phyloP scores from a whole-genome alignment of 2,329 filamentous ascomycete genomes.

The Aspergillus eucalypticola region DNA sequence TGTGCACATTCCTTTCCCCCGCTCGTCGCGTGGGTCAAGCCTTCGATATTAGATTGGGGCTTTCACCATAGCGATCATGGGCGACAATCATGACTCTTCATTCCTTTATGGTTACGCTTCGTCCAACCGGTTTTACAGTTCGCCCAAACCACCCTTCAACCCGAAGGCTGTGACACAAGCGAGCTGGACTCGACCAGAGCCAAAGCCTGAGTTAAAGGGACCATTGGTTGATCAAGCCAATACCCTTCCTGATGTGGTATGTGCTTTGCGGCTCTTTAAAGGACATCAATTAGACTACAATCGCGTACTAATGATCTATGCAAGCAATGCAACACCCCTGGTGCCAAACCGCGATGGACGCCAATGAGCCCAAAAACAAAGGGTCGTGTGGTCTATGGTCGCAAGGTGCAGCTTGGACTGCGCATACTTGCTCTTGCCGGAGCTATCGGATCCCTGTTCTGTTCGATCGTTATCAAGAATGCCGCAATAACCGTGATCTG shows the following conservation, averaged over 20 bases:
- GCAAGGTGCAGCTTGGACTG: slow-evolving; percentile 68
- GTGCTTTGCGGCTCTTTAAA: slow-evolving; percentile 25
- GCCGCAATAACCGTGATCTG: slow-evolving; percentile 66
- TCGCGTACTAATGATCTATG: background rate
- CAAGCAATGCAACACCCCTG: slow-evolving; percentile 57
- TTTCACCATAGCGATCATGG: slow-evolving; percentile 41
- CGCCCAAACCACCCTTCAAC: slow-evolving; percentile 67
- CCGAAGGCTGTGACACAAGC: slow-evolving; percentile 82
- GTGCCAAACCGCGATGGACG: slow-evolving; percentile 61
- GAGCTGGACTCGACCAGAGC: slow-evolving; percentile 65
- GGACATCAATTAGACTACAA: background rate
- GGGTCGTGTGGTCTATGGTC: slow-evolving; percentile 66
- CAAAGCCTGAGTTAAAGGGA: slow-evolving; percentile 67
- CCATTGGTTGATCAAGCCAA: slow-evolving; percentile 76
- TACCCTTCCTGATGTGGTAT: slow-evolving; percentile 75
- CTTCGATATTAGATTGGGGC: slow-evolving; percentile 22
- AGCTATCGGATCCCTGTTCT: slow-evolving; percentile 69
- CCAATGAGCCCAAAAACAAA: slow-evolving; percentile 72
- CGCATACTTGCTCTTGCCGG: slow-evolving; percentile 67
- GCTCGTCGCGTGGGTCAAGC: slow-evolving; percentile 42
- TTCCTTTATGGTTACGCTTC: slow-evolving; percentile 69
- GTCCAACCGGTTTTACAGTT: slow-evolving; percentile 55
- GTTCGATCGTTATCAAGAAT: slow-evolving; percentile 74
- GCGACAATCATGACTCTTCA: slow-evolving; percentile 59
- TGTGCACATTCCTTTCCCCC: slow-evolving; percentile 28